Evolutionary conservation across 768 basidiomycete genomes (phyloP), one percentile per base, ranked within the genome.

Genomic region (Termitomyces sp.): DNA sequence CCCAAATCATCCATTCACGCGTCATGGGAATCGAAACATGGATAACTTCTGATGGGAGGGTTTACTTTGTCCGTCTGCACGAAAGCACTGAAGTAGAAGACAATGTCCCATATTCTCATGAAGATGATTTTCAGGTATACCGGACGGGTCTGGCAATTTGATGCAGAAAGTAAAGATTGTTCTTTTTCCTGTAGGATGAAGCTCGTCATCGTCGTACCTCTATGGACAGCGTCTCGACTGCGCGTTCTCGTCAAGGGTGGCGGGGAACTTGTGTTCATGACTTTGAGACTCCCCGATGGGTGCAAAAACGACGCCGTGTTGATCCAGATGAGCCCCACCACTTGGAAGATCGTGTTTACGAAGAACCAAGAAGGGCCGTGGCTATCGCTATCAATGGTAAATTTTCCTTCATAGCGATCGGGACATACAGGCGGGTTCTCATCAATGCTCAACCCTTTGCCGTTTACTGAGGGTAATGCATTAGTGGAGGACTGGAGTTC

Each of bases 1-100:
- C 70, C 10, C 76, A 84, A 54, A 85, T 94, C n/a, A 66, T 78
- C 26, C 74, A 84, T 64, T 82, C 83, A 41, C 78, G 81, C 55
- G 66, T 73, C 4, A 81, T 82, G 24, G 82, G 83, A 24, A 81
- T 84, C 13, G 92, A 93, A 70, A 84, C 84, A 0, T 94, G 92
- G 92, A 81, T 91, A 48, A 90, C 91, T 2, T 90, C 89, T 6
- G 92, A 94, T 60, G 92, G 92, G 39, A 74, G 90, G 65, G 89
- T 81, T 10, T 94, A 94, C 66, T 81, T 92, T 60, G 90, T 90
- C 7, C 83, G 82, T 57, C 73, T 92, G 24, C 75, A 75, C 50
- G 83, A 84, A 60, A 72, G 65, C 52, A 62, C 65, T 47, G 72
- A 63, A 18, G 56, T 57, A 29, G 66, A 63, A 31, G 64, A 59